Evolutionary conservation across 169 alveolate genomes (phyloP).

Genomic region (Plasmodium berghei): DNA sequence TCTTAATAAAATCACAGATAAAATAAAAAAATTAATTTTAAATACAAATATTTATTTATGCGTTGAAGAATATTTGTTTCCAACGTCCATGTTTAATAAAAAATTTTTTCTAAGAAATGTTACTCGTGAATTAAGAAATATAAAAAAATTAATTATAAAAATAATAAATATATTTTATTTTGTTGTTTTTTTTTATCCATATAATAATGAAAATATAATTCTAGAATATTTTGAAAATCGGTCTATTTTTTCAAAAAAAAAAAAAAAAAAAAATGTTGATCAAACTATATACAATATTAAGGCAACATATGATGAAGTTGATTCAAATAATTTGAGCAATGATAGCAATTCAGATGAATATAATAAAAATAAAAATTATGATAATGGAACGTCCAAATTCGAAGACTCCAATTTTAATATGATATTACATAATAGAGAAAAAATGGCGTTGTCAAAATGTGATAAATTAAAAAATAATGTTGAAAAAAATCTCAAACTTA

Average conservation of each 20-base stretch:
- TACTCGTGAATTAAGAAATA: conserved; percentile 19
- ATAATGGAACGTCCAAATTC: neutral
- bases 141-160: conserved; percentile 30
- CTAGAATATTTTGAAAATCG: conserved; percentile 37
- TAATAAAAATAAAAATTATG: neutral
- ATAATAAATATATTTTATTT: conserved; percentile 11
- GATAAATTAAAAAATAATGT: conserved; percentile 18
- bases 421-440: conserved; percentile 37
- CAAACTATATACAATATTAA: neutral
- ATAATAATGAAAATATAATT: conserved; percentile 40
- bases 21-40: conserved; percentile 18
- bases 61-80: conserved; percentile 59
- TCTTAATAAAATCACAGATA: conserved; percentile 1
- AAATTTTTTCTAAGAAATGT: conserved; percentile 23
- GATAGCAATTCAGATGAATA: conserved; percentile 1
- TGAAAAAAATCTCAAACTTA: conserved; percentile 34
- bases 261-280: conserved; percentile 2
- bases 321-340: neutral
- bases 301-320: conserved; percentile 23
- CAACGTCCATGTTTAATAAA: conserved; percentile 27
- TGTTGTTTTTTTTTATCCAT: conserved; percentile 28
- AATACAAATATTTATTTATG: conserved; percentile 52
- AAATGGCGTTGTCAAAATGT: conserved; percentile 13
- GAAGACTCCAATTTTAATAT: conserved; percentile 5
- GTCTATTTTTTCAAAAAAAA: conserved; percentile 10